A percentile compares a stretch with the other conserved stretches of the same genome.
Evolutionary conservation across 352 stramenopile genomes (phyloP).

Genomic region (Saprolegnia parasitica): DNA sequence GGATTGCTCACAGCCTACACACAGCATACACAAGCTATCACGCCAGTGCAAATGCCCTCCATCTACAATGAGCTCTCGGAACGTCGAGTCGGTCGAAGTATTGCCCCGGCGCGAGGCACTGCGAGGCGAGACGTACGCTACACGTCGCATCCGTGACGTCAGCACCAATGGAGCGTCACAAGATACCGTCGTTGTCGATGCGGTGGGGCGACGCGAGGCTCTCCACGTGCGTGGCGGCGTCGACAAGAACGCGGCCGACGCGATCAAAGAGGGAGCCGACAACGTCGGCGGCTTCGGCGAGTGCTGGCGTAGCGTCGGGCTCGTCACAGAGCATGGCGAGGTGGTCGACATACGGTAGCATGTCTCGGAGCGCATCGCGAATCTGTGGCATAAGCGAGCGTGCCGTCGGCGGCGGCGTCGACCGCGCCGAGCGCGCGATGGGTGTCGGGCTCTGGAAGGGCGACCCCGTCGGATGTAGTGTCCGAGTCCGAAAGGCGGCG

Average conservation of each 20-base stretch:
- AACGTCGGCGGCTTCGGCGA: slow-evolving; percentile 65
- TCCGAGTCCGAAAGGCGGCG: slow-evolving; percentile 93
- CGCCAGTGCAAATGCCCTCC: background rate
- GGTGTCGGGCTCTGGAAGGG: slow-evolving; percentile 48
- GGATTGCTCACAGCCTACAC: slow-evolving; percentile 1
- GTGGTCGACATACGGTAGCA: slow-evolving; percentile 64
- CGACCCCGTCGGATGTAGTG: slow-evolving; percentile 46
- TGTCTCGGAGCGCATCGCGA: slow-evolving; percentile 59
- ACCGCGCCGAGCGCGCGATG: slow-evolving; percentile 39
- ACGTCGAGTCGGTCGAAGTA: background rate
- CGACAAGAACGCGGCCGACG: slow-evolving; percentile 63
- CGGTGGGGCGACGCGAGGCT: slow-evolving; percentile 6
- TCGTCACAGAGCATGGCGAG: slow-evolving; percentile 56
- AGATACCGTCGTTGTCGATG: background rate
- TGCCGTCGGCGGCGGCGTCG: slow-evolving; percentile 28
- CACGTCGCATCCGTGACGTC: background rate
- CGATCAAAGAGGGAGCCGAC: slow-evolving; percentile 74
- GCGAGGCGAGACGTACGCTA: background rate
- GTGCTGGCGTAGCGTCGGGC: slow-evolving; percentile 32
- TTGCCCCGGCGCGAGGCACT: background rate
- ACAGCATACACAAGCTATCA: background rate
- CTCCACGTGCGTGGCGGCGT: slow-evolving; percentile 59
- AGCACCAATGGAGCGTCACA: too few relatives aligned
- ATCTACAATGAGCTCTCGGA: slow-evolving; percentile 22
- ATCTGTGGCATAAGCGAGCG: slow-evolving; percentile 49